Percentiles rank a stretch among this genome's conserved stretches.
These are phyloP conservation scores for Pilatotrama ljubarskyi DNA, from an alignment of 768 basidiomycete genomes.

Conservation along the genomic window DNA sequence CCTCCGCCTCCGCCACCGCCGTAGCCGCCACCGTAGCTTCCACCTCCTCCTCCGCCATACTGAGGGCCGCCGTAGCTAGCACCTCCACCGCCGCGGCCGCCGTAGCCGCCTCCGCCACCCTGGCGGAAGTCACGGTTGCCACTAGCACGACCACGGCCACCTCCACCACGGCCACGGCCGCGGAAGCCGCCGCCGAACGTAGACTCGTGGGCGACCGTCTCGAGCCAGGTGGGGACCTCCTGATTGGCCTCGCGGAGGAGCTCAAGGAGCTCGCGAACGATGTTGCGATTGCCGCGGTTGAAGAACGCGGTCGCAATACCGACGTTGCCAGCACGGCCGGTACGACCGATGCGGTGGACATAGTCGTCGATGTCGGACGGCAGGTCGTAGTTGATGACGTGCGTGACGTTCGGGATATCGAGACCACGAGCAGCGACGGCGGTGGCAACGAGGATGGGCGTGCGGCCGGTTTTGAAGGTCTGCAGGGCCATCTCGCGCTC, in stretches of 20 bases:
- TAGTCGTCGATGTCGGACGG: conserved; percentile 99
- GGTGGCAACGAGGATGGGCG: conserved; percentile 96
- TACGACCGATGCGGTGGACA: conserved; percentile 97
- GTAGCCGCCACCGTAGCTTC: conserved; percentile 33
- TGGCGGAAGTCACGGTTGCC: conserved; percentile 44
- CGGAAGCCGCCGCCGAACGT: conserved; percentile 63
- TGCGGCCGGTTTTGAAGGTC: conserved; percentile 93
- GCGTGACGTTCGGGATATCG: conserved; percentile 98
- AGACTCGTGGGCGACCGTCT: conserved; percentile 79
- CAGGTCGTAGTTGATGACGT: conserved; percentile 97
- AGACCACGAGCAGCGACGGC: conserved; percentile 98
- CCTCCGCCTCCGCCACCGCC: conserved; percentile 28
- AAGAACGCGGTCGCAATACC: conserved; percentile 96
- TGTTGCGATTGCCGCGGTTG: conserved; percentile 90
- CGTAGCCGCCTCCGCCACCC: conserved; percentile 37
- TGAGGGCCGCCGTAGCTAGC: conserved; percentile 34
- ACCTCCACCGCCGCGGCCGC: conserved; percentile 31
- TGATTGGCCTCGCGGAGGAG: conserved; percentile 95
- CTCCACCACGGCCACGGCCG: conserved; percentile 61
- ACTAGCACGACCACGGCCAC: conserved; percentile 41
- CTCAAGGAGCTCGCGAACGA: conserved; percentile 89
- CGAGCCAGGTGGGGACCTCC: conserved; percentile 90
- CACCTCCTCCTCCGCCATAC: conserved; percentile 37
- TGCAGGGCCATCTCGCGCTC: conserved; percentile 95
- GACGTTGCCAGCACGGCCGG: conserved; percentile 97